A percentile compares a stretch with the other conserved stretches of the same genome.
Evolutionary conservation across 2,329 filamentous ascomycete genomes (phyloP).

Genomic region (Blastomyces emzantsi): DNA sequence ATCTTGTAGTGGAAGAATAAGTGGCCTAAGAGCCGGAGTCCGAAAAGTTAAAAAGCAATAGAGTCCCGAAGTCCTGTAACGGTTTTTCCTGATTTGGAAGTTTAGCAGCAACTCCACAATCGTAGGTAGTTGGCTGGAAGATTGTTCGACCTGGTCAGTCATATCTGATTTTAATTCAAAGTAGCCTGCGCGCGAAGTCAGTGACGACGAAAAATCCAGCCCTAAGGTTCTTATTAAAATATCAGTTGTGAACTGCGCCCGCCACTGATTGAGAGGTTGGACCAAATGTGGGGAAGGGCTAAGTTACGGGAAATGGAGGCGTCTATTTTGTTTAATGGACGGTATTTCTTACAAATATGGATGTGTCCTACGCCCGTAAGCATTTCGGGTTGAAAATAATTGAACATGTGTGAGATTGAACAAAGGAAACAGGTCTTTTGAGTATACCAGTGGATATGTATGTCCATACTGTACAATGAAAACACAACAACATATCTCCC

Average conservation of each 20-base stretch:
- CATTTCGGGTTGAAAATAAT: neutral
- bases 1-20: no score
- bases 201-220: neutral
- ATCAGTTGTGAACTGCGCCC: neutral
- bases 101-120: neutral
- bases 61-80: neutral
- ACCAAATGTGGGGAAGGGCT: no score
- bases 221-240: neutral
- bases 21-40: no score
- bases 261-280: no score
- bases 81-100: neutral
- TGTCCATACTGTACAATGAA: constrained; percentile 27
- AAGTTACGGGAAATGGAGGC: no score
- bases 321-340: neutral
- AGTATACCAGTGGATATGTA: constrained; percentile 25
- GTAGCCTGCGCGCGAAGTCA: neutral
- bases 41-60: neutral
- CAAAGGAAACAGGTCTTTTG: constrained; percentile 22
- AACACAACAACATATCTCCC: constrained; percentile 24
- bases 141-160: no score
- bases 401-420: neutral
- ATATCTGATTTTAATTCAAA: neutral
- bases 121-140: neutral
- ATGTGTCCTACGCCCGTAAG: neutral
- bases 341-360: neutral